Evolutionary conservation across 1,139 yeast species (phyloP), one percentile per base, ranked within the genome.

Genomic region (Suhomyces kunorum): DNA sequence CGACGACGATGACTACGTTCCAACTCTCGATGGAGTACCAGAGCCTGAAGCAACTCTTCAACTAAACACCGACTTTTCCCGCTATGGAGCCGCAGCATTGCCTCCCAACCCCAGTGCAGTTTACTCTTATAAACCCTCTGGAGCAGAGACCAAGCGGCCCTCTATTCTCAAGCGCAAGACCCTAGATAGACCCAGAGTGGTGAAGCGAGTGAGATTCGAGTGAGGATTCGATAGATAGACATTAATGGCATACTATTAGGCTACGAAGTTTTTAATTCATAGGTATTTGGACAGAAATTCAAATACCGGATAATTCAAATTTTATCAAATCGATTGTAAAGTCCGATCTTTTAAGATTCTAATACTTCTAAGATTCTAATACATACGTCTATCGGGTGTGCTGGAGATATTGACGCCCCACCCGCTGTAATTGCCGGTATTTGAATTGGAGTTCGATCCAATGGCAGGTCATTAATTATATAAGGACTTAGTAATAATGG

Each of bases 1-100:
- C 2, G 45, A 29, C 2, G 45, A 42, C 8, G 45, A 39, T n/a
- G 47, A 42, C 23, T 45, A 45, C 29, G 39, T 36, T 11, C 48
- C 48, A 8, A 38, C 43, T 9, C 28, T 40, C 2, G 42, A 32
- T 8, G 35, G 22, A 5, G 33, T 28, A 8, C 26, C 16, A 2
- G 30, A 25, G 2, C 27, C 22, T 6, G 26, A 14, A 16, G 11
- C 13, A 14, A 12, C 36, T 15, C 18, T 12, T 2, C 20, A 23
- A 16, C 17, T 9, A 6, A 16, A 3, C 2, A 32, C 23, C 27
- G 22, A 16, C 27, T 36, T 29, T 17, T 14, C 34, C n/a, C 43
- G 30, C 8, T 36, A 39, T 11, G 40, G 37, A 14, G 36, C 38
- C 5, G 43, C 40, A 15, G 26, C 33, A 8, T 28, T 40, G 5